Base-by-base conservation (phyloP, 176 grass and related monocot genomes). In the Oryza officinalis region DNA sequence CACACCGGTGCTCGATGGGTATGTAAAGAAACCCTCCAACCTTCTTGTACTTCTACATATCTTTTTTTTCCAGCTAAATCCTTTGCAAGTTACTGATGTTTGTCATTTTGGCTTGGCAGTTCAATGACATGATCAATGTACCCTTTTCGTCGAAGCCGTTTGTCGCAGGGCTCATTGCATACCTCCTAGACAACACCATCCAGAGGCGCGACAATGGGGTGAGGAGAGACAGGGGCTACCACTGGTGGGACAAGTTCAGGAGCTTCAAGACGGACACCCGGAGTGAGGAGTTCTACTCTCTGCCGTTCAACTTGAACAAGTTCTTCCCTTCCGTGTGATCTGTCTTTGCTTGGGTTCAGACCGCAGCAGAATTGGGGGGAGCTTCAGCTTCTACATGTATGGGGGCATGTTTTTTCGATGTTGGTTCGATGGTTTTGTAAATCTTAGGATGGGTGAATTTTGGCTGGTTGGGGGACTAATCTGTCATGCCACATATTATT, bases 131-230 rank as follows among this genome's bases (percentile, higher is more conserved):
- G 47, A 78, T 92, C 11, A 92, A 88, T 31, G 79, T 92, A 0
- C 72, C 81, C 0, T 92, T 88, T 79, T 88, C 90, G 15, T 92
- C 90, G 10, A 77, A 92, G 80, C 83, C 74, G 1, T 79, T 92
- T 0, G 79, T 92, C 8, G 86, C 90, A 0, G 90, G 50, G 9
- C 33, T 88, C 1, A 79, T 92, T 68, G 90, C 90, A 0, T 92
- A 86, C 70, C 83, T 92, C 73, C 80, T 92, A 49, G 90, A 92
- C 86, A 92, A 83, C 79, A 92, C 90, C 4, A 71, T 92, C 69
- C 86, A 83, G 47, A 78, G 74, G 31, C 41, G 28, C 2, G 90
- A 91, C 50, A 66, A 52, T 14, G 5, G 73, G 2, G 80, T 68
- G 38, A 82, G 79, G 31, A 80, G 87, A 68, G 90, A 92, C 82